Percentiles rank a stretch among this genome's conserved stretches.
Conservation (phyloP, 192 early-diverging fungal genomes). For the Coemansia sp. region DNA sequence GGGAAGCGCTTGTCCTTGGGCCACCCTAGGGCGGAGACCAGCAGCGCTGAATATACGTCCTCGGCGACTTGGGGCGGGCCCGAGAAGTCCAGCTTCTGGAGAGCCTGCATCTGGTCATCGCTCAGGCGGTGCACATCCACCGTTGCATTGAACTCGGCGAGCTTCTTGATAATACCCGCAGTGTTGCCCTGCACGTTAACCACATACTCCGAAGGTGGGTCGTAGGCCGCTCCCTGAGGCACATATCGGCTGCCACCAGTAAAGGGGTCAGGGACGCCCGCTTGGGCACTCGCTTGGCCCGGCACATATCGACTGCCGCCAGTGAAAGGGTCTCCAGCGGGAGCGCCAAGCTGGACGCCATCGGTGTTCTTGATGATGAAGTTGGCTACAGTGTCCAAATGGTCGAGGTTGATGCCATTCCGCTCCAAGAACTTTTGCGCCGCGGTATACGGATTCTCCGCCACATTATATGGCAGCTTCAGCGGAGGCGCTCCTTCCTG, state of each 20-base stretch:
- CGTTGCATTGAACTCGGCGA: conserved; percentile 66
- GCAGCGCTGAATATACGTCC: conserved; percentile 45
- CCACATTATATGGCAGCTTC: conserved; percentile 91
- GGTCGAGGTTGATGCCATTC: conserved; percentile 78
- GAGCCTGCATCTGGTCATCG: conserved; percentile 14
- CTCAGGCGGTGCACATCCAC: conserved; percentile 22
- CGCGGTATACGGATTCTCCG: conserved; percentile 89
- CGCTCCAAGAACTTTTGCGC: conserved; percentile 87
- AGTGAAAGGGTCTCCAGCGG: conserved; percentile 35
- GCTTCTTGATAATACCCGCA: conserved; percentile 70
- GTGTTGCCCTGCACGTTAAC: conserved; percentile 72
- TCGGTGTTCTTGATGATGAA: conserved; percentile 89
- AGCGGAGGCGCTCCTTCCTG: conserved; percentile 75
- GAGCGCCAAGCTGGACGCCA: conserved; percentile 41
- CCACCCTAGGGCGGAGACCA: conserved; percentile 65
- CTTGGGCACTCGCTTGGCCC: conserved; percentile 5
- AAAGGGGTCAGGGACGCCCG: conserved; percentile 32
- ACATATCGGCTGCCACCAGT: conserved; percentile 9
- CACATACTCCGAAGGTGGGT: conserved; percentile 50
- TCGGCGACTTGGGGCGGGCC: conserved; percentile 38
- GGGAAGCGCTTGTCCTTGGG: conserved; percentile 71
- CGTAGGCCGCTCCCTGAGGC: conserved; percentile 19
- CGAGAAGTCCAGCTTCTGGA: conserved; percentile 11
- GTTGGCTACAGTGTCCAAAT: conserved; percentile 89
- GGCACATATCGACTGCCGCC: conserved; percentile 66